These are phyloP conservation scores for Suillus clintonianus DNA, from an alignment of 768 basidiomycete species.

Conservation along the genomic window DNA sequence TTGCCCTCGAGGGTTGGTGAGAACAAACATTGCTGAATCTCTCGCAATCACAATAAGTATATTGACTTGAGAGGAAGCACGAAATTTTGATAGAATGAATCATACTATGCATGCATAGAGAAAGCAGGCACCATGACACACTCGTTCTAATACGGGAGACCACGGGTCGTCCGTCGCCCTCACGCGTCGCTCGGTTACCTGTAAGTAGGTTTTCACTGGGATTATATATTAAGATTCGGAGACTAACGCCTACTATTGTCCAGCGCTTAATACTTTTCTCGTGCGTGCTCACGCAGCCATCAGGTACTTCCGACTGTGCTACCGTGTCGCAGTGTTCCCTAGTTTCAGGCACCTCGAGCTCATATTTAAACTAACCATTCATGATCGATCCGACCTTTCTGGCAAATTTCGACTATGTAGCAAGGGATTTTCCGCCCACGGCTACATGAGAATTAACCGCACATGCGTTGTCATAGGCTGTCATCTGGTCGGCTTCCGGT, in stretches of 20 bases:
- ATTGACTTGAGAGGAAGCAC: not conserved
- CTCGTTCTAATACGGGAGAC: not conserved
- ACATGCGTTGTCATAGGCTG: not conserved
- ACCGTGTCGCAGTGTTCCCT: not conserved
- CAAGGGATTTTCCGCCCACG: constrained; percentile 2
- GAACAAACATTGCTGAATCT: not conserved
- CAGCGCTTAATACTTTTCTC: not conserved
- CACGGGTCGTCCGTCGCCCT: not conserved
- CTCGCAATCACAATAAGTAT: not conserved
- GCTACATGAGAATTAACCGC: not conserved
- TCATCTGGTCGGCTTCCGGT: constrained; percentile 1
- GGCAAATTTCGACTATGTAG: too few relatives aligned
- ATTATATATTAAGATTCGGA: not conserved
- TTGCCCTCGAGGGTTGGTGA: not conserved
- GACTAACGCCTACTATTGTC: not conserved
- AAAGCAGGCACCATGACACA: not conserved
- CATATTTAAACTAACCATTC: not conserved
- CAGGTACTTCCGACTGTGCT: not conserved
- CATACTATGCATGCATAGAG: not conserved
- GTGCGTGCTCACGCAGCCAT: not conserved
- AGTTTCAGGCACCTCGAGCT: not conserved
- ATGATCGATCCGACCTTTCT: not conserved
- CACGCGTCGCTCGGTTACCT: not conserved
- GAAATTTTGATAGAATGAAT: not conserved
- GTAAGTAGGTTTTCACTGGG: not conserved